A percentile compares a stretch with the other conserved stretches of the same genome.
These are phyloP conservation scores for Plasmodium yoelii DNA, from an alignment of 169 alveolate species.

Conservation along the genomic window DNA sequence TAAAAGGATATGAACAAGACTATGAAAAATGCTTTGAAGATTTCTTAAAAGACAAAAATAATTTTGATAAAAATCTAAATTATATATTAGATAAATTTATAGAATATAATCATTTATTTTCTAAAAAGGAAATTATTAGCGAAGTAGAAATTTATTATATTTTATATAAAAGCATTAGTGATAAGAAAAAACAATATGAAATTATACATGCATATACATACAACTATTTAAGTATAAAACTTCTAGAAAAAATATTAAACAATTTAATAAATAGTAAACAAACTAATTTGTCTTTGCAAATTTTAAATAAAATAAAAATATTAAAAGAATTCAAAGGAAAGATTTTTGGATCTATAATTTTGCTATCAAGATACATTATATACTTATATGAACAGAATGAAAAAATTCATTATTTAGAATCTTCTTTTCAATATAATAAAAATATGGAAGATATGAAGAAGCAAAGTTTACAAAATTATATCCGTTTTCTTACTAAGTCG, in stretches of 20 bases:
- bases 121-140: constrained; percentile 49
- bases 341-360: constrained; percentile 21
- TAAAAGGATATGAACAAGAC: constrained; percentile 70
- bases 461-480: not conserved
- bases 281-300: not conserved
- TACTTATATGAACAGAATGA: constrained; percentile 8
- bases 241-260: constrained; percentile 22
- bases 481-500: not conserved
- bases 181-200: constrained; percentile 64
- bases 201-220: constrained; percentile 74
- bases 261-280: constrained; percentile 23
- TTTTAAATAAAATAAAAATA: constrained; percentile 29
- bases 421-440: constrained; percentile 1
- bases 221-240: constrained; percentile 54
- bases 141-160: constrained; percentile 64
- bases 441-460: not conserved
- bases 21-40: constrained; percentile 44
- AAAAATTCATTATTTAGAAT: constrained; percentile 2
- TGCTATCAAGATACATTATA: constrained; percentile 16
- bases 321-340: constrained; percentile 41
- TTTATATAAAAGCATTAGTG: constrained; percentile 24
- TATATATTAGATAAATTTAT: constrained; percentile 50
- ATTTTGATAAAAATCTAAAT: not conserved
- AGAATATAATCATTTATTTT: constrained; percentile 55
- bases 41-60: constrained; percentile 11